Evolutionary conservation across 2,329 filamentous ascomycete species (phyloP).

Genomic region (Fusarium robinianum): DNA sequence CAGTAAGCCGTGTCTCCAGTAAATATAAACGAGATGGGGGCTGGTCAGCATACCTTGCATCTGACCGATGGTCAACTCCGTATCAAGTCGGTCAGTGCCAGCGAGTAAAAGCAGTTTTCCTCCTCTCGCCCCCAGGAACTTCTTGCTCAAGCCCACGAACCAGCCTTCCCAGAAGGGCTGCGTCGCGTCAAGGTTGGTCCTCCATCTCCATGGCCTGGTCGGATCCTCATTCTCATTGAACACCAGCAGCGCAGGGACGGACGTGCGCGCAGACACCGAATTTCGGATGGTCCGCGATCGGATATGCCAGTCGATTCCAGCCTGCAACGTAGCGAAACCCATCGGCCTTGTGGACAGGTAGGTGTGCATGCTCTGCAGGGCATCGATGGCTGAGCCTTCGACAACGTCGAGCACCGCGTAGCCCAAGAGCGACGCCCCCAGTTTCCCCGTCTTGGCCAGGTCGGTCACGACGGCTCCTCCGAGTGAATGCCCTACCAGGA

Average conservation of each 20-base stretch:
- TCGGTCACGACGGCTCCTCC: constrained; percentile 91
- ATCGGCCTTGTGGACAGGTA: constrained; percentile 83
- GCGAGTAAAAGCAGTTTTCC: constrained; percentile 86
- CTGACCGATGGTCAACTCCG: constrained; percentile 91
- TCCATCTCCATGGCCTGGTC: constrained; percentile 73
- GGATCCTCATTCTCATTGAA: constrained; percentile 47
- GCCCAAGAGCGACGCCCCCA: constrained; percentile 74
- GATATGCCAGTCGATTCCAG: constrained; percentile 92
- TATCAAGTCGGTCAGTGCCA: constrained; percentile 87
- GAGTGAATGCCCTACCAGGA: constrained; percentile 90
- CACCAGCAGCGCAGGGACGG: constrained; percentile 78
- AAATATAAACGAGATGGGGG: background rate
- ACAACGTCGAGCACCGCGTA: constrained; percentile 95
- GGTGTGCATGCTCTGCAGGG: constrained; percentile 89
- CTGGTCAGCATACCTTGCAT: constrained; percentile 76
- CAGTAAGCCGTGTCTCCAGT: constrained; percentile 20
- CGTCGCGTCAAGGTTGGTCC: constrained; percentile 80
- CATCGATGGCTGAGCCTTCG: constrained; percentile 93
- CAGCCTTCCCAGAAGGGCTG: constrained; percentile 93
- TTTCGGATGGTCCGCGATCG: constrained; percentile 87
- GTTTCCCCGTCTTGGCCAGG: constrained; percentile 67
- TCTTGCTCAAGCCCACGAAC: constrained; percentile 86
- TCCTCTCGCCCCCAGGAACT: constrained; percentile 80
- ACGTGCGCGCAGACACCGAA: constrained; percentile 78
- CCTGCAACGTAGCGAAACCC: constrained; percentile 75